Evolutionary conservation across 2,329 filamentous ascomycete genomes (phyloP).

Genomic region (Elsinoe fawcettii): DNA sequence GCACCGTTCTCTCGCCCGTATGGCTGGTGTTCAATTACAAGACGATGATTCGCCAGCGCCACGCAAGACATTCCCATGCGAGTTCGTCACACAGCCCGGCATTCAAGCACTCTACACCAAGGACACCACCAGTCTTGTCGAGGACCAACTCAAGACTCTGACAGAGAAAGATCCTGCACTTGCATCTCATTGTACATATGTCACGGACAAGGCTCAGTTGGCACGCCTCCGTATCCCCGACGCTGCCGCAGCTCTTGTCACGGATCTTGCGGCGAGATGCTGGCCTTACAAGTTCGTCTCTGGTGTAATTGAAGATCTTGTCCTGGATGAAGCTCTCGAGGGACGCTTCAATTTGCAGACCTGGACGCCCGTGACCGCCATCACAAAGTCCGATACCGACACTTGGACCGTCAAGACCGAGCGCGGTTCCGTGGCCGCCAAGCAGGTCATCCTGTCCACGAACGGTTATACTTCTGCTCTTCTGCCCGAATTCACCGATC

Average conservation of each 20-base stretch:
- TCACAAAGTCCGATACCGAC: constrained; percentile 24
- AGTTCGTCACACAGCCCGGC: constrained; percentile 57
- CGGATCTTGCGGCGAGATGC: constrained; percentile 57
- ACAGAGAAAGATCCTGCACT: constrained; percentile 50
- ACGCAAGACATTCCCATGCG: constrained; percentile 56
- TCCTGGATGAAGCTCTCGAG: constrained; percentile 28
- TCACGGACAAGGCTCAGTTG: constrained; percentile 39
- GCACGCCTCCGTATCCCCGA: constrained; percentile 43
- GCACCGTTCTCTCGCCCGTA: constrained; percentile 50
- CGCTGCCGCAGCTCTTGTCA: constrained; percentile 57
- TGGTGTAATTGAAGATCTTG: constrained; percentile 57
- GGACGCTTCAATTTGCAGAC: constrained; percentile 64
- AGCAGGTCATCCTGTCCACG: constrained; percentile 65
- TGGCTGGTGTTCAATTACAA: constrained; percentile 28
- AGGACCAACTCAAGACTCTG: constrained; percentile 46
- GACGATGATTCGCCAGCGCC: not conserved
- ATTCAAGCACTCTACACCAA: constrained; percentile 56
- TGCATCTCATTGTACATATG: constrained; percentile 34
- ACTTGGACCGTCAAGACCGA: constrained; percentile 58
- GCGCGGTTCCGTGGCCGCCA: constrained; percentile 58
- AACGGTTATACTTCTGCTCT: constrained; percentile 79
- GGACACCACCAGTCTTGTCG: constrained; percentile 47
- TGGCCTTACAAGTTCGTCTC: constrained; percentile 83
- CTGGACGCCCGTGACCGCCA: constrained; percentile 51
- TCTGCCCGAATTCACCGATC: constrained; percentile 57